Evolutionary conservation across 345 rosid genomes (phyloP).

Genomic region (Orychophragmus violaceus): DNA sequence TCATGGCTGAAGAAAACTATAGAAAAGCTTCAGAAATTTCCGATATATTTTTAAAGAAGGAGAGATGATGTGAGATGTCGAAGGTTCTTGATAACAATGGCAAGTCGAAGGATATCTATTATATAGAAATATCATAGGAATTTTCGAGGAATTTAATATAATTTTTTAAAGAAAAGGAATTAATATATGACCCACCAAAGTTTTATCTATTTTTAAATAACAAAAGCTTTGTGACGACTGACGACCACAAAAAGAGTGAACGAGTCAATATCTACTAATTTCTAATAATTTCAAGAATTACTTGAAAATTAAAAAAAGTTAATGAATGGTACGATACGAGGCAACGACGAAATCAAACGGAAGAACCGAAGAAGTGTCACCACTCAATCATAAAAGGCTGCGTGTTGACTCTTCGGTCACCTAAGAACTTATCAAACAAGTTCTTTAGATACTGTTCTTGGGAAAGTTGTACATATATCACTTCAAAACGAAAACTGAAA

Average conservation of each 20-base stretch:
- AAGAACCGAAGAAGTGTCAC: neutral
- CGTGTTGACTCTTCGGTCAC: constrained; percentile 13
- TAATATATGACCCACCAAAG: neutral
- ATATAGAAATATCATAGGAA: neutral
- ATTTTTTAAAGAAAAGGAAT: too few species aligned
- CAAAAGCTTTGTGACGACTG: neutral
- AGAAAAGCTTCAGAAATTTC: neutral
- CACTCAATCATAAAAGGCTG: neutral
- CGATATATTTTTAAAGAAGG: neutral
- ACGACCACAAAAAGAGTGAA: neutral
- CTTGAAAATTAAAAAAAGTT: neutral
- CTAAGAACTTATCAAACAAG: constrained; percentile 12
- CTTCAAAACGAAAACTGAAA: neutral
- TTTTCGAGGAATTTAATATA: neutral
- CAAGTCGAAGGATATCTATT: neutral
- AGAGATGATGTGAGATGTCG: neutral
- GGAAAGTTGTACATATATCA: neutral
- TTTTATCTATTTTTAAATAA: neutral
- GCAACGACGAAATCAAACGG: neutral
- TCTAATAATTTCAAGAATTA: neutral
- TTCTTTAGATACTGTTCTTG: neutral
- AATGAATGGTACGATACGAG: neutral
- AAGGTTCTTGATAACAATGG: constrained; percentile 9
- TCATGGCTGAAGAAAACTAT: constrained; percentile 4
- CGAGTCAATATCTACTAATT: neutral